Conservation (phyloP, 2,329 filamentous ascomycete genomes). For the Microcyclospora tardicrescens region DNA sequence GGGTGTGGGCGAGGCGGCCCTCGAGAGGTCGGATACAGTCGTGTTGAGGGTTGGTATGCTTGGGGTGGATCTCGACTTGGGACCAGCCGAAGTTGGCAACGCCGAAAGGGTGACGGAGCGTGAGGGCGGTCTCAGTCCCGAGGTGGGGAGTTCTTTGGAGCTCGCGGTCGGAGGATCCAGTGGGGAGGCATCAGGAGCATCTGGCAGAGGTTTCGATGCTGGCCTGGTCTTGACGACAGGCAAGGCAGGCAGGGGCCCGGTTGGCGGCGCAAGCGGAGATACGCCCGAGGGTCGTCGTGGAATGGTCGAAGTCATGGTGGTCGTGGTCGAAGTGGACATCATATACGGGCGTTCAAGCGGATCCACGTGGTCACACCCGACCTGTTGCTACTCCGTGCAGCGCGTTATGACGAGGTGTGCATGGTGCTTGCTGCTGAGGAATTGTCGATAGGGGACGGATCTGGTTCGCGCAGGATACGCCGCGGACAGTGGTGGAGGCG, state of each 20-base stretch:
- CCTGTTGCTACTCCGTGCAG: too few relatives aligned
- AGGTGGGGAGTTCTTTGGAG: conserved; percentile 14
- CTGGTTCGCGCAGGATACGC: too few relatives aligned
- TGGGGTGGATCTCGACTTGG: conserved; percentile 25
- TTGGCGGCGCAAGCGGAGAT: conserved; percentile 52
- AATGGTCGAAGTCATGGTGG: conserved; percentile 11
- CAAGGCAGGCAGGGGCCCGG: conserved; percentile 58
- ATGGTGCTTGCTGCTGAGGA: too few relatives aligned
- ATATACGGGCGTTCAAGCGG: too few relatives aligned
- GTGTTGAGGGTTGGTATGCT: conserved; percentile 37
- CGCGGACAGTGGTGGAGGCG: too few relatives aligned
- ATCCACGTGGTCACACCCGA: too few relatives aligned
- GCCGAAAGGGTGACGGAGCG: too few relatives aligned
- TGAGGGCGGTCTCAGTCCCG: conserved; percentile 27
- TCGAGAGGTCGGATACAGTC: conserved; percentile 13
- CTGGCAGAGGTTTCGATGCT: conserved; percentile 25
- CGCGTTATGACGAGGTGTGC: too few relatives aligned
- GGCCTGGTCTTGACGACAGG: conserved; percentile 20
- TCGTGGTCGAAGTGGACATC: conserved; percentile 8
- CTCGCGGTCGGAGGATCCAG: conserved; percentile 9
- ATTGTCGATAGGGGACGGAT: too few relatives aligned
- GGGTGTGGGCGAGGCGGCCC: conserved; percentile 1
- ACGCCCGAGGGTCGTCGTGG: conserved; percentile 55
- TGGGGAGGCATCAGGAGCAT: conserved; percentile 26
- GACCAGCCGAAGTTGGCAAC: too few relatives aligned